Evolutionary conservation across 202 grass and related monocot genomes (phyloP), one percentile per base, ranked within the genome.

Genomic region (Musa balbisiana): DNA sequence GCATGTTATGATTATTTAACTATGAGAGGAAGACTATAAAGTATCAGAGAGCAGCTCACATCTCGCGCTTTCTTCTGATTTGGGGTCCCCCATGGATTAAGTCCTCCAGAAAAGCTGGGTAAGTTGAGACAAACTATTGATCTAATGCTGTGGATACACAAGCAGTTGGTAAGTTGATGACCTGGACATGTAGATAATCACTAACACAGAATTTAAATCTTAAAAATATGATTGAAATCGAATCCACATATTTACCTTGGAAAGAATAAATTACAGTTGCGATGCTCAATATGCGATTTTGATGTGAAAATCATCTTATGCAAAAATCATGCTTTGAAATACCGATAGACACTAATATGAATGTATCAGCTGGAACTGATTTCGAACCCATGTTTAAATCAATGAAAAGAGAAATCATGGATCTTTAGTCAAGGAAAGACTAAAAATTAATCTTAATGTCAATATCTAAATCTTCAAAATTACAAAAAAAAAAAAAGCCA

Each of bases 91-190:
- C 94, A 98, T 54, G 94, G 94, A 82, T 98, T 93, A 21, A 98
- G 71, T n/a, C 94, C 94, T 75, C 94, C 94, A 62, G 94, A 98
- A 83, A 98, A 93, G 79, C 94, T 98, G 52, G 94, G 94, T 54
- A 98, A 85, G 62, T 98, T 98, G 55, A 98, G 77, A 74, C 94
- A 98, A 62, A 98, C 63, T 8, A 98, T 88, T 24, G 94, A 98
- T 60, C 86, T 83, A 27, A 98, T 98, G 71, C 94, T 98, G 88
- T 60, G 77, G 49, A 80, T 68, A 15, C 52, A 20, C 19, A 78
- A 74, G 1, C 72, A 69, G 12, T 52, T 64, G 10, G 13, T 54
- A 10, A 79, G 67, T 50, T 25, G 19, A 29, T 51, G 13, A 24
- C 13, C 2, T 25, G 2, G n/a, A 24, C 4, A 26, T 55, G 3